Evolutionary conservation across 1,139 yeast genomes (phyloP), one percentile per base, ranked within the genome.

Genomic region (Yamadazyma dushanensis): DNA sequence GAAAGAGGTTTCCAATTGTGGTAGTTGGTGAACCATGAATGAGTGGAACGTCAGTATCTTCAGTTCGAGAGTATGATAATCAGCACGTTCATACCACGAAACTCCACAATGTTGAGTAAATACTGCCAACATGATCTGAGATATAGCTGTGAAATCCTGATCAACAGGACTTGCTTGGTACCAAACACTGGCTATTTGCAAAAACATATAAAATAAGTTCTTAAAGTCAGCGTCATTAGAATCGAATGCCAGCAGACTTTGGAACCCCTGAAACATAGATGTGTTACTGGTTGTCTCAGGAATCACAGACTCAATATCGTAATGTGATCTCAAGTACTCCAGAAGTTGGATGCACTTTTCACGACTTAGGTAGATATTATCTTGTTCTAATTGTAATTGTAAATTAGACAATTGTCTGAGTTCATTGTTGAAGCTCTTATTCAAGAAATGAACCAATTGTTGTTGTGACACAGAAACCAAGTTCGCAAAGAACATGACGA

Each of bases 361-460:
- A 5, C 37, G 39, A 11, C 28, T 31, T 8, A 47, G 19, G 24
- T 24, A 35, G 10, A 46, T 31, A 13, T 36, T 34, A 10, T 29
- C 16, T 10, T 44, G 44, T 32, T 45, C 46, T 6, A 47, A 26
- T 17, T 39, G 38, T 6, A 44, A 27, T 26, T 36, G 46, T 14
- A 47, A 22, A 22, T 46, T 47, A 5, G 43, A 26, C 8, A 44
- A 27, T 28, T 46, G 51, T n/a, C 45, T 27, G n/a, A 46, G 31
- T 35, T 47, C 51, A 19, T 32, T 32, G 26, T 43, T 43, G 25
- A 42, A 37, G 25, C 31, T 22, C 16, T 36, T 39, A 16, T 45
- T 47, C 9, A 46, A 25, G 18, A 46, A 43, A n/a, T 8, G 14
- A 2, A 38, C 24, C 14, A 46, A 21, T 26, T 17, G 26, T 9